These are phyloP conservation scores for Scheffersomyces parashehatae DNA, from an alignment of 1,139 yeast genomes.

Conservation along the genomic window DNA sequence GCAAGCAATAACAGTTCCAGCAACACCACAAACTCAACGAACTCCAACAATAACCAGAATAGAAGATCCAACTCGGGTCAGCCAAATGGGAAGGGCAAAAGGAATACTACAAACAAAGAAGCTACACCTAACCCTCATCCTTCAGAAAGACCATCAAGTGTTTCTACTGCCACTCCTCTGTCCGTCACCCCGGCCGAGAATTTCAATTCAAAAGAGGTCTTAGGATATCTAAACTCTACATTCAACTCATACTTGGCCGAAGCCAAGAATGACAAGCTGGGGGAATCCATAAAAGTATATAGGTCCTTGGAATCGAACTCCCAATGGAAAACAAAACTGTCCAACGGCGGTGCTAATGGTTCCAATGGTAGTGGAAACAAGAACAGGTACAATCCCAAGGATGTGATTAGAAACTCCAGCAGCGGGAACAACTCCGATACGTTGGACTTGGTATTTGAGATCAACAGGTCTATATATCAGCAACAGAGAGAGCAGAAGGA, in stretches of 20 bases:
- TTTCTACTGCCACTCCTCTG: constrained; percentile 1
- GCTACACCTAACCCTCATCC: too few relatives aligned
- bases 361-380: constrained; percentile 5
- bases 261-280: constrained; percentile 19
- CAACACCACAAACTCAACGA: constrained; percentile 1
- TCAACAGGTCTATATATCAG: constrained; percentile 21
- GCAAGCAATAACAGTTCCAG: not conserved
- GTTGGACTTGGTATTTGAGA: constrained; percentile 20
- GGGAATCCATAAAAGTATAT: constrained; percentile 18
- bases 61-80: too few relatives aligned
- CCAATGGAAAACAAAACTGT: constrained; percentile 20
- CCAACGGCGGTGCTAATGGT: constrained; percentile 5
- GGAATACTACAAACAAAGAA: too few relatives aligned
- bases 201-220: constrained; percentile 18
- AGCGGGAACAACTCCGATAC: constrained; percentile 5
- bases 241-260: constrained; percentile 16
- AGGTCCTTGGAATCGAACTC: constrained; percentile 23
- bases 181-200: too few relatives aligned
- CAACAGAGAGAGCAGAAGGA: constrained; percentile 6
- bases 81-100: too few relatives aligned
- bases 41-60: not conserved
- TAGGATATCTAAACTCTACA: constrained; percentile 16
- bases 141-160: not conserved
- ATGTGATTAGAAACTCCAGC: constrained; percentile 13
- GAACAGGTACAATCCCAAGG: constrained; percentile 9